These are phyloP conservation scores for Coniferiporia sulphurascens DNA, from an alignment of 1,284 basidiomycete species.

Conservation along the genomic window DNA sequence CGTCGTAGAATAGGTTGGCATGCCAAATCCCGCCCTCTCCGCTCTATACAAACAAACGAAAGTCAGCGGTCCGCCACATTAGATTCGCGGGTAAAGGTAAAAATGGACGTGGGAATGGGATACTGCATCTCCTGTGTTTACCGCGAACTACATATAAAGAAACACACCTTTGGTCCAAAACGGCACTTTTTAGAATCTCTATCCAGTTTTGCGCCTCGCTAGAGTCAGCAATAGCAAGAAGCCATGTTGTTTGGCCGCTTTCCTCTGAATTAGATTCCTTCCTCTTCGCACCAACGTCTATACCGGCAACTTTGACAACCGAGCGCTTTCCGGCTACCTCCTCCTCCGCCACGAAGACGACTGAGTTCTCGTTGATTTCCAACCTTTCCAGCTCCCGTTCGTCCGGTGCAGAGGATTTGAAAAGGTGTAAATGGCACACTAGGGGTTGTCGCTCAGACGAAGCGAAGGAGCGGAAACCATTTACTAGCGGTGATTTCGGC, in stretches of 20 bases:
- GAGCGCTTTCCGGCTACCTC: conserved; percentile 57
- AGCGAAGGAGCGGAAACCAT: conserved; percentile 19
- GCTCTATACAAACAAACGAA: conserved; percentile 38
- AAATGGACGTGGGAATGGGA: background rate
- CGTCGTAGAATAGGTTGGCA: conserved; percentile 37
- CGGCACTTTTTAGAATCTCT: conserved; percentile 60
- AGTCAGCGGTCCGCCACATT: background rate
- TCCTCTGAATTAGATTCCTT: conserved; percentile 44
- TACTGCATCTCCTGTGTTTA: background rate
- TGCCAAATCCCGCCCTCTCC: conserved; percentile 57
- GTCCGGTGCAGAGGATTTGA: conserved; percentile 52
- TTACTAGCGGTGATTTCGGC: conserved; percentile 2
- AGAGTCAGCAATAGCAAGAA: conserved; percentile 57
- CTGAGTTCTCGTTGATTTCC: conserved; percentile 68
- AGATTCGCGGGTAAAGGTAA: no score
- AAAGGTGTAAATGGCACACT: conserved; percentile 63
- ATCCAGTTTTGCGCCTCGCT: conserved; percentile 70
- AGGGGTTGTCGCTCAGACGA: conserved; percentile 27
- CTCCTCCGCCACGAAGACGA: conserved; percentile 67
- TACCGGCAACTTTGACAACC: conserved; percentile 63
- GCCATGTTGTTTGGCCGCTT: conserved; percentile 48
- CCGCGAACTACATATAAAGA: background rate
- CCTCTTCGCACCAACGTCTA: conserved; percentile 48
- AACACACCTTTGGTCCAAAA: conserved; percentile 62
- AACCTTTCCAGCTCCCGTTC: conserved; percentile 68